phyloP scores from a whole-genome alignment of 1,284 basidiomycete genomes.

The Trichosporon asahii region DNA sequence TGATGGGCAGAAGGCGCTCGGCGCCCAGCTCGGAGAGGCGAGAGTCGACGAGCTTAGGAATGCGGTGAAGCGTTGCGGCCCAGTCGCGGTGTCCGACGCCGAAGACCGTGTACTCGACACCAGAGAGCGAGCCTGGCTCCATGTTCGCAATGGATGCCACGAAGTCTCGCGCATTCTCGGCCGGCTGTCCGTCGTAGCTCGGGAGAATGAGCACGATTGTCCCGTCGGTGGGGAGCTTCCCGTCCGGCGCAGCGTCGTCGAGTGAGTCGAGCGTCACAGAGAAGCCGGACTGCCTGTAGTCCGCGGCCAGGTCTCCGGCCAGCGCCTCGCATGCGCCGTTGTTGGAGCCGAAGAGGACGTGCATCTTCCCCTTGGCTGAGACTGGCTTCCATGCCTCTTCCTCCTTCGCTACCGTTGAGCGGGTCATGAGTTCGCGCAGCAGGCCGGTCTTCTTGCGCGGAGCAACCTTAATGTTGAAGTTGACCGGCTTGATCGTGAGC shows the following conservation, averaged over 20 bases:
- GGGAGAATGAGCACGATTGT: constrained; percentile 57
- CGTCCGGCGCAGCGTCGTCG: constrained; percentile 51
- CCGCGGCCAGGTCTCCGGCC: constrained; percentile 55
- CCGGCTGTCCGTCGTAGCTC: constrained; percentile 55
- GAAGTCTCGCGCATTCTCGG: constrained; percentile 7
- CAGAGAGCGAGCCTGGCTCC: constrained; percentile 25
- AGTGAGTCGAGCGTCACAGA: constrained; percentile 53
- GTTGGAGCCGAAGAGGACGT: constrained; percentile 51
- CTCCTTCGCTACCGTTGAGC: constrained; percentile 31
- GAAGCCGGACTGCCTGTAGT: constrained; percentile 54
- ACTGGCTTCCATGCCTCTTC: neutral
- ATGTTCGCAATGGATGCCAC: neutral
- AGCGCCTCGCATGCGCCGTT: constrained; percentile 58
- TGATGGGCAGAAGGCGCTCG: constrained; percentile 39
- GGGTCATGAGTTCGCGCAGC: neutral
- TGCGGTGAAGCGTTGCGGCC: constrained; percentile 56
- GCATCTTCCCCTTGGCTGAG: constrained; percentile 28
- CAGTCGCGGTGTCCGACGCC: constrained; percentile 60
- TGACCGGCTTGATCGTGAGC: constrained; percentile 56
- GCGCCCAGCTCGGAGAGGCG: constrained; percentile 52
- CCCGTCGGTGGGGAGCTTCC: constrained; percentile 52
- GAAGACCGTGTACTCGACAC: constrained; percentile 56
- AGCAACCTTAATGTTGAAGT: constrained; percentile 46
- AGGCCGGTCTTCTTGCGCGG: neutral
- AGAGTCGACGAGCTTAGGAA: constrained; percentile 55